Evolutionary conservation across 306 rosid species (phyloP), one percentile per base, ranked within the genome.

Genomic region (Pterocarpus macrocarpus): DNA sequence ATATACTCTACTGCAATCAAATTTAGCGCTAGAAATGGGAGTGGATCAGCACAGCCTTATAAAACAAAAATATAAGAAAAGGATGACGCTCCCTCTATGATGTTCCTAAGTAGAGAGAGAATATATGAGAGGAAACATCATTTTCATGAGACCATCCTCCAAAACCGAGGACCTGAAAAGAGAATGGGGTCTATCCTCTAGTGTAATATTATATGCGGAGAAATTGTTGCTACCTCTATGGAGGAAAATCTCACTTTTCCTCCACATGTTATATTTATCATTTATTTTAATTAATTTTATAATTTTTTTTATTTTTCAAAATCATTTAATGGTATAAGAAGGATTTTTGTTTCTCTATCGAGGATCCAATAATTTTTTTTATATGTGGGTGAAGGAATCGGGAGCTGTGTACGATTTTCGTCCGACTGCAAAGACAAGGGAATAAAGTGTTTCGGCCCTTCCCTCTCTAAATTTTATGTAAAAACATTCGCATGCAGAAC

Each of bases 321-420:
- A 1, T 22, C 28, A 22, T 22, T 22, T 22, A 22, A 22, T 22
- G 28, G 28, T 0, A 22, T 22, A 22, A 22, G 28, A 22, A 22
- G 28, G 28, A 22, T 0, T 22, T 22, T 22, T 22, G n/a, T 22
- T 22, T 22, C 28, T 22, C 28, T 22, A 22, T 22, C 1, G 28
- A 22, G 28, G 28, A 22, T 22, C 28, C 28, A 22, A 22, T 22
- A 22, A 22, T 22, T 22, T 22, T 22, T 62, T 17, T 82, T 56
- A 68, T 83, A 85, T 82, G 82, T 52, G 64, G 67, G 67, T 57
- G 52, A 88, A 84, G 90, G 87, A 90, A 88, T 92, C 75, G 90
- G 87, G 91, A 90, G 90, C 87, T 86, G 90, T 85, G 94, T 88
- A 90, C 91, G 84, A 84, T 89, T 90, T 89, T 87, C 95, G 82